phyloP scores from a whole-genome alignment of 768 basidiomycete species.

The Tylopilus balloui region DNA sequence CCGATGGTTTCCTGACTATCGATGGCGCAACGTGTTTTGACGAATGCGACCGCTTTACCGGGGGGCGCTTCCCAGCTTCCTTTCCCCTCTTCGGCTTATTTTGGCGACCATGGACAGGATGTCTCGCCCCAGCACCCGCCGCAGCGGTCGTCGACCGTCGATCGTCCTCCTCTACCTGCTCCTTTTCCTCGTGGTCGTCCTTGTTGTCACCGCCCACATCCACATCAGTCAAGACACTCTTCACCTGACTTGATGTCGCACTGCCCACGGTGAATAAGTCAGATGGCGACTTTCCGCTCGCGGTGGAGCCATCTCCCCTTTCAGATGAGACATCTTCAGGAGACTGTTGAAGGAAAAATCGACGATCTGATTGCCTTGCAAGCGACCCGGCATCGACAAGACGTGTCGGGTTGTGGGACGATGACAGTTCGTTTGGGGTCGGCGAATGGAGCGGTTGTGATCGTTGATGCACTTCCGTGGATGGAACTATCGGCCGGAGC shows the following conservation, averaged over 20 bases:
- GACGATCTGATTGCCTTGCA: constrained; percentile 36
- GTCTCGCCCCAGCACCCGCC: constrained; percentile 6
- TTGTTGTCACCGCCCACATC: constrained; percentile 17
- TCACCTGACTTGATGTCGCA: constrained; percentile 31
- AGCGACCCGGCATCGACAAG: constrained; percentile 24
- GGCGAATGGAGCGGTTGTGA: constrained; percentile 16
- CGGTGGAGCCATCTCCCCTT: constrained; percentile 28
- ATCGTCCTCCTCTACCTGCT: constrained; percentile 16
- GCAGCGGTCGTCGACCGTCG: constrained; percentile 18
- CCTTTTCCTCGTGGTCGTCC: constrained; percentile 13
- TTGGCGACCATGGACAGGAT: constrained; percentile 15
- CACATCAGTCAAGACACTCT: constrained; percentile 20
- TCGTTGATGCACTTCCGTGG: constrained; percentile 11
- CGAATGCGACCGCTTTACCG: constrained; percentile 27
- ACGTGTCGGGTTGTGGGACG: constrained; percentile 8
- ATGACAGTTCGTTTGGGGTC: background rate
- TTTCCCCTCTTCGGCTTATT: constrained; percentile 32
- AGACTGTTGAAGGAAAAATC: constrained; percentile 44
- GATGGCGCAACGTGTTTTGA: constrained; percentile 27
- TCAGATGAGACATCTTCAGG: constrained; percentile 39
- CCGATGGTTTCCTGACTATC: constrained; percentile 26
- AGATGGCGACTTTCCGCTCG: constrained; percentile 31
- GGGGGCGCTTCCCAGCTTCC: constrained; percentile 28
- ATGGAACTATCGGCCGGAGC: constrained; percentile 5
- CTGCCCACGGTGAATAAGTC: constrained; percentile 35